Evolutionary conservation across 768 basidiomycete species (phyloP), one percentile per base, ranked within the genome.

Genomic region (Boletus rex-veris): DNA sequence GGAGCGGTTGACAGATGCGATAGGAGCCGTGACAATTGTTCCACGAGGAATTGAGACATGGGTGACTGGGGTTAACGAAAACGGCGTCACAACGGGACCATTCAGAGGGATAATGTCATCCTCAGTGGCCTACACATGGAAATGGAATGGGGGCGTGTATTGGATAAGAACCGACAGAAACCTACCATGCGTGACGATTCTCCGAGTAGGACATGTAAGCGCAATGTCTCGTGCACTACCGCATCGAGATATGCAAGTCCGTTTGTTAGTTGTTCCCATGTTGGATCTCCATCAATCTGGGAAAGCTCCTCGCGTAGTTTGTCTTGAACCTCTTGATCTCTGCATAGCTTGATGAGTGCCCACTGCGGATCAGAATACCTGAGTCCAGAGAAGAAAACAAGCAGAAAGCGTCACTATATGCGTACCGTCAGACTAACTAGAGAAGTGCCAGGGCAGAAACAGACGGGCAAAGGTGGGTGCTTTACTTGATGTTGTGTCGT

Each of bases 81-180:
- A 4, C 64, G 53, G 0, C 5, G 76, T 77, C 9, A 58, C 58
- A 14, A 85, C 61, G 1, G 84, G 81, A 5, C 54, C 57, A 1
- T 71, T 71, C 7, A 88, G 73, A 0, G 85, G 86, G 8, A 89
- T 74, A 0, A 82, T 61, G 54, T 84, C 80, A 60, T 86, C 84
- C 53, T 77, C 69, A 1, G 64, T 60, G 0, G 81, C 77, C 76
- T 83, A 54, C 40, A 24, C 78, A 19, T 15, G 33, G 18, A 6
- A 26, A 21, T 18, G 14, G n/a, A 19, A 16, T 30, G 24, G 39
- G 3, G 35, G 1, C 11, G 2, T 19, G 41, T 35, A n/a, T 8
- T 30, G 10, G 24, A 1, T 28, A 4, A 28, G 7, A 24, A 42
- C 10, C 7, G 3, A 24, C 1, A 33, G 10, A 41, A 16, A 46